A percentile compares a stretch with the other conserved stretches of the same genome.
Conservation (phyloP, 75 land plant genomes). For the Cunninghamia lanceolata region DNA sequence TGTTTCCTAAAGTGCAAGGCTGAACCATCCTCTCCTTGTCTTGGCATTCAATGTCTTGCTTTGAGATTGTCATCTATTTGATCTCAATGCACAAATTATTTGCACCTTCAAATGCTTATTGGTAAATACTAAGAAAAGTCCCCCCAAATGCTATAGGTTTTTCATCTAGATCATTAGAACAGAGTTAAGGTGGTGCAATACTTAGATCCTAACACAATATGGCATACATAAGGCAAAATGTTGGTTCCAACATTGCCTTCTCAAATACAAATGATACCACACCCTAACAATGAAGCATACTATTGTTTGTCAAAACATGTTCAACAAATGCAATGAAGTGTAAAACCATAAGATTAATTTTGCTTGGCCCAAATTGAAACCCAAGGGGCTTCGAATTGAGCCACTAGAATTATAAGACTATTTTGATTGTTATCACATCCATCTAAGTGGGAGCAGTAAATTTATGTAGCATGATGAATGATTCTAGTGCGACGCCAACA, state of each 20-base stretch:
- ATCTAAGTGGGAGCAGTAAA: no score
- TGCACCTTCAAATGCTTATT: slow-evolving; percentile 92
- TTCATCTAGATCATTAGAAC: slow-evolving; percentile 51
- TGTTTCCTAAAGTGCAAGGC: slow-evolving; percentile 84
- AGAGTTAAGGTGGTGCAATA: slow-evolving; percentile 64
- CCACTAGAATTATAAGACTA: no score
- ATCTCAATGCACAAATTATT: slow-evolving; percentile 67
- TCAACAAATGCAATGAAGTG: not conserved
- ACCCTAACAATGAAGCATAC: slow-evolving; percentile 16
- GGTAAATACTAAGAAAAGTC: slow-evolving; percentile 75
- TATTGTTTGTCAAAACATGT: not conserved
- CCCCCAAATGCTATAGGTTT: slow-evolving; percentile 83
- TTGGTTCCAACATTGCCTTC: slow-evolving; percentile 91
- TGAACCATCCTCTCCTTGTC: slow-evolving; percentile 81
- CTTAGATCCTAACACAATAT: slow-evolving; percentile 70
- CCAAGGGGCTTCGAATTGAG: no score
- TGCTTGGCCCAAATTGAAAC: no score
- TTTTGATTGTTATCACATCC: no score
- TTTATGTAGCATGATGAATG: no score
- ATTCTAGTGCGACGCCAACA: no score
- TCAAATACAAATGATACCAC: slow-evolving; percentile 76
- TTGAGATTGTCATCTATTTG: slow-evolving; percentile 59
- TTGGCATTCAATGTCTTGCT: slow-evolving; percentile 70
- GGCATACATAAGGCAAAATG: slow-evolving; percentile 93
- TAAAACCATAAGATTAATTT: not conserved